These are phyloP conservation scores for Colletotrichum navitas DNA, from an alignment of 2,329 filamentous ascomycete species.

Conservation along the genomic window DNA sequence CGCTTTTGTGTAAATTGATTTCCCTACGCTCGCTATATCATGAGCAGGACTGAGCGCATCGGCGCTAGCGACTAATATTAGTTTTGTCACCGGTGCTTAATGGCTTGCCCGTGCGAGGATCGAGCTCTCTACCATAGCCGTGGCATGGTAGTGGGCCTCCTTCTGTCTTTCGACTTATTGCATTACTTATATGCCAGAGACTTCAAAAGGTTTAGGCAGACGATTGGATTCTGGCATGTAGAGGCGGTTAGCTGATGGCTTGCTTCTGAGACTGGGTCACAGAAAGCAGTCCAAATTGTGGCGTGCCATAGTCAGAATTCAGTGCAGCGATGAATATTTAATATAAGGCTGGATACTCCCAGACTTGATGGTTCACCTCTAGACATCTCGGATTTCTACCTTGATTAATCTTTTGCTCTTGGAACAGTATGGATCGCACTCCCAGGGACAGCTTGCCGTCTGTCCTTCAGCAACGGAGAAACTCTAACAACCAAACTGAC, in stretches of 20 bases:
- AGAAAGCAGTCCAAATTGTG: not conserved
- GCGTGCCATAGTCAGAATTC: not conserved
- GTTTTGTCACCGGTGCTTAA: not conserved
- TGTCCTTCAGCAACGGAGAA: conserved; percentile 8
- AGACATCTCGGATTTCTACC: not conserved
- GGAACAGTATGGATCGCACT: not conserved
- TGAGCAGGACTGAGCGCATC: not conserved
- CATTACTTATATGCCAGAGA: too few relatives aligned
- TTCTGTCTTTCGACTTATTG: not conserved
- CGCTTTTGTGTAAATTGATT: not conserved
- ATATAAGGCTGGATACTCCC: not conserved
- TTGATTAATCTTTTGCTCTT: too few relatives aligned
- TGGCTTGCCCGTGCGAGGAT: not conserved
- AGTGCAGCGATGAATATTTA: not conserved
- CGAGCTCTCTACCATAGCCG: too few relatives aligned
- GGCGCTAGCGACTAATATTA: not conserved
- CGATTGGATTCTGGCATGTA: not conserved
- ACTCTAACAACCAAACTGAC: not conserved
- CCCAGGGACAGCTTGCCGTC: conserved; percentile 1
- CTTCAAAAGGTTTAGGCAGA: not conserved
- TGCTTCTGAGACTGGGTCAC: not conserved
- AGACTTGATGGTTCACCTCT: not conserved
- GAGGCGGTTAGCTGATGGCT: not conserved
- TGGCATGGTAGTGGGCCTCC: not conserved
- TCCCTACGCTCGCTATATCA: not conserved